Percentiles rank a stretch among this genome's conserved stretches.
phyloP scores from a whole-genome alignment of 345 rosid genomes.

The Durio zibethinus region DNA sequence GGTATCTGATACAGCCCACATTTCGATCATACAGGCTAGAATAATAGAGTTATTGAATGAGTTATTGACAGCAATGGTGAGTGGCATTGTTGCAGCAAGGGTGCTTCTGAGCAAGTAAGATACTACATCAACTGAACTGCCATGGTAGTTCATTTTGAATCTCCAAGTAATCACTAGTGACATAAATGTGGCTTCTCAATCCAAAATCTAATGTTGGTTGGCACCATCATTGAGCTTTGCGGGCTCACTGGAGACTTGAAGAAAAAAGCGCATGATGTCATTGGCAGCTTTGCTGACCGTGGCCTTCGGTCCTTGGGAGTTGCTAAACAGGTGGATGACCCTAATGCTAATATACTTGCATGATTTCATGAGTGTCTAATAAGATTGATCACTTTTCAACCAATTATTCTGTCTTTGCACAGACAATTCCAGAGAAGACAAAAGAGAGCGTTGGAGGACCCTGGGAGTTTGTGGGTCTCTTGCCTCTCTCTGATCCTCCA shows the following conservation, averaged over 20 bases:
- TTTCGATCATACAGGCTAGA: background rate
- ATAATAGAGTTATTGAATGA: background rate
- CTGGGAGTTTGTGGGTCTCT: slow-evolving; percentile 90
- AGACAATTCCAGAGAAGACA: slow-evolving; percentile 65
- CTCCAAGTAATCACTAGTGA: background rate
- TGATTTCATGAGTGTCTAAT: background rate
- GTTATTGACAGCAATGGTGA: slow-evolving; percentile 49
- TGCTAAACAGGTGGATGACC: slow-evolving; percentile 58
- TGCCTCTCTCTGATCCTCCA: slow-evolving; percentile 94
- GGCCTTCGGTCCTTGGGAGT: slow-evolving; percentile 87
- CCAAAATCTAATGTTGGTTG: background rate
- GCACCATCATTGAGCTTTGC: slow-evolving; percentile 65
- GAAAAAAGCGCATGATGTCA: slow-evolving; percentile 56
- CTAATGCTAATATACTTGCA: background rate
- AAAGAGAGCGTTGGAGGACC: slow-evolving; percentile 70
- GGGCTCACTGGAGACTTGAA: slow-evolving; percentile 48
- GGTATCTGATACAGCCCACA: slow-evolving; percentile 24
- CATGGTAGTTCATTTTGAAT: background rate
- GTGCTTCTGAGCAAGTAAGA: slow-evolving; percentile 88
- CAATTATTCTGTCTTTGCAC: background rate
- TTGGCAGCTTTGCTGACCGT: slow-evolving; percentile 64
- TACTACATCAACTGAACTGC: background rate
- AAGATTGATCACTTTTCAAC: background rate
- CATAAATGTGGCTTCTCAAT: background rate
- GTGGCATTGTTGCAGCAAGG: slow-evolving; percentile 88